phyloP scores from a whole-genome alignment of 768 basidiomycete species.

The Phaeotremella fagi region DNA sequence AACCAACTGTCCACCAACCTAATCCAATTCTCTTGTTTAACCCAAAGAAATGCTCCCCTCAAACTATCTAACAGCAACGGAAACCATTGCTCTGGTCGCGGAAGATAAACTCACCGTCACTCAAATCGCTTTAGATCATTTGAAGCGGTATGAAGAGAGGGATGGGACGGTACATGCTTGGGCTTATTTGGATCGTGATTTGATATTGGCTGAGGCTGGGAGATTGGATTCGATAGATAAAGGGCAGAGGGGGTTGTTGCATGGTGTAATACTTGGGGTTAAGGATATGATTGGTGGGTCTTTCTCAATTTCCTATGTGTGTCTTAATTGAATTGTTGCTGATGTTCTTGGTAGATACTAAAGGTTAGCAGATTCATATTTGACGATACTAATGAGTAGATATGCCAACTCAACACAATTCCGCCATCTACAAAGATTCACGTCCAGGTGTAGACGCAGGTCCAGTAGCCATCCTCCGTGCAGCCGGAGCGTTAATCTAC shows the following conservation, averaged over 20 bases:
- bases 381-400: conserved; percentile 16
- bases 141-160: conserved; percentile 22
- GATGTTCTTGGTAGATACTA: conserved; percentile 25
- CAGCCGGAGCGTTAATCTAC: conserved; percentile 40
- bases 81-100: conserved; percentile 20
- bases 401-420: conserved; percentile 45
- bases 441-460: conserved; percentile 32
- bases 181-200: conserved; percentile 22
- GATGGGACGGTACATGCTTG: conserved; percentile 21
- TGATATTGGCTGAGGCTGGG: conserved; percentile 19
- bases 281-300: conserved; percentile 38
- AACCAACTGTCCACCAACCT: too few species aligned
- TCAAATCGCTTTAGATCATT: conserved; percentile 20
- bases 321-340: neutral
- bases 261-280: conserved; percentile 29
- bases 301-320: too few species aligned
- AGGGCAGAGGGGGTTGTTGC: conserved; percentile 25
- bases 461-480: conserved; percentile 25
- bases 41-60: too few species aligned
- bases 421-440: conserved; percentile 36
- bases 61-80: conserved; percentile 27
- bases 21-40: too few species aligned
- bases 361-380: conserved; percentile 9
- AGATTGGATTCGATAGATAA: conserved; percentile 21
- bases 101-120: conserved; percentile 16